These are phyloP conservation scores for Mycena galericulata DNA, from an alignment of 768 basidiomycete species.

Conservation along the genomic window DNA sequence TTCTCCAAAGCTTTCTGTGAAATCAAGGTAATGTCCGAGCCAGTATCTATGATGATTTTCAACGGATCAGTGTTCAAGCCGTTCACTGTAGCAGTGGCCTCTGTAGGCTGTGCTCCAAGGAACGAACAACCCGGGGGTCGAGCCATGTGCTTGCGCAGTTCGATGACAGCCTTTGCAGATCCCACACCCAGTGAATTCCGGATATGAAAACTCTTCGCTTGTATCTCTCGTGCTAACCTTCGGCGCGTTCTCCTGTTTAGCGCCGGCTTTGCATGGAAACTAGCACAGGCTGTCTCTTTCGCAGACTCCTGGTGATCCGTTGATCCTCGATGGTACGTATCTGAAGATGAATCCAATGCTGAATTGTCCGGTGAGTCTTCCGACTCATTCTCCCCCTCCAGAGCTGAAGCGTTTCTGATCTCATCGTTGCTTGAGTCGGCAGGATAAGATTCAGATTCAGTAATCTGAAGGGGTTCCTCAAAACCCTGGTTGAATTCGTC, in stretches of 20 bases:
- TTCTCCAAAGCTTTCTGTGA: too few relatives aligned
- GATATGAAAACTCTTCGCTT: background rate
- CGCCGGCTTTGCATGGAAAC: background rate
- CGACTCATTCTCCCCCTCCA: background rate
- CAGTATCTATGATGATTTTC: too few relatives aligned
- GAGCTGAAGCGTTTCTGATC: background rate
- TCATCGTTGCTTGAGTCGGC: background rate
- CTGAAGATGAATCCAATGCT: too few relatives aligned
- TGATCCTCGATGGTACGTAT: too few relatives aligned
- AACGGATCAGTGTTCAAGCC: too few relatives aligned
- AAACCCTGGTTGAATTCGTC: conserved; percentile 28
- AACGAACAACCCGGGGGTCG: conserved; percentile 42
- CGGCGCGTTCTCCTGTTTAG: background rate
- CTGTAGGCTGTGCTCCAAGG: too few relatives aligned
- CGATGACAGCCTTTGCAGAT: conserved; percentile 1
- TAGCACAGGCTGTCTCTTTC: background rate
- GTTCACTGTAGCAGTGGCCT: too few relatives aligned
- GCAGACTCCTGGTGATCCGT: too few relatives aligned
- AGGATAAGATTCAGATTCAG: background rate
- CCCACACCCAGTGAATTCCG: background rate
- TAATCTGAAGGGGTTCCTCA: conserved; percentile 24
- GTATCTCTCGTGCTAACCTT: conserved; percentile 4
- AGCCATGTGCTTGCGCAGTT: conserved; percentile 35
- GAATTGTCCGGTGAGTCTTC: too few relatives aligned
- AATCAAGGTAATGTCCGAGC: too few relatives aligned